Percentiles rank a stretch among this genome's conserved stretches.
These are phyloP conservation scores for Leccinum uliginosum DNA, from an alignment of 768 basidiomycete species.

Conservation along the genomic window DNA sequence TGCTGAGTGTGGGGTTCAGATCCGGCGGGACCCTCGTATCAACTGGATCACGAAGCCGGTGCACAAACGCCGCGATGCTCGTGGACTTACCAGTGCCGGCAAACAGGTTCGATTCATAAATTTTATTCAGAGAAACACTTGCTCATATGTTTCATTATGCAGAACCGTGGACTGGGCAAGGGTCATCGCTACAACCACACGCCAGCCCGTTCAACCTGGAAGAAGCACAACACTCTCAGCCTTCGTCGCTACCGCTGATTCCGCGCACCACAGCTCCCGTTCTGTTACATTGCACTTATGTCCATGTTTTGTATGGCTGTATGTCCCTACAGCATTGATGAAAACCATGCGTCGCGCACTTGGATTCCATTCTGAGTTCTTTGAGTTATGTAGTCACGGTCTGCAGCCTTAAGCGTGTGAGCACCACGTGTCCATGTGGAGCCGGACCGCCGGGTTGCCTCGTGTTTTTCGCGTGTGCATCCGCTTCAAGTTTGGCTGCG, in stretches of 20 bases:
- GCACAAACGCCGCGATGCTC: slow-evolving; percentile 97
- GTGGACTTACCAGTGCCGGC: slow-evolving; percentile 94
- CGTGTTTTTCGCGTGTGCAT: slow-evolving; percentile 19
- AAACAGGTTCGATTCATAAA: slow-evolving; percentile 66
- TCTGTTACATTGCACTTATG: slow-evolving; percentile 14
- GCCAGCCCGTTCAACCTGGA: slow-evolving; percentile 89
- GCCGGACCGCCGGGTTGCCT: slow-evolving; percentile 4
- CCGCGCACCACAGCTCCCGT: neutral
- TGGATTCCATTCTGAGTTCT: neutral
- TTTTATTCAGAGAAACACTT: neutral
- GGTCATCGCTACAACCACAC: slow-evolving; percentile 93
- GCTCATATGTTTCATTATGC: slow-evolving; percentile 3
- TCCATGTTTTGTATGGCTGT: slow-evolving; percentile 29
- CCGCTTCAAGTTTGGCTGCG: slow-evolving; percentile 11
- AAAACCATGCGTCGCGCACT: slow-evolving; percentile 10
- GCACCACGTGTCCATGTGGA: neutral
- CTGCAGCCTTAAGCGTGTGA: neutral
- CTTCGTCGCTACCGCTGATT: slow-evolving; percentile 80
- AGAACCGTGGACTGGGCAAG: slow-evolving; percentile 98
- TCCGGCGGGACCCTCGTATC: slow-evolving; percentile 94
- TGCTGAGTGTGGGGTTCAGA: slow-evolving; percentile 38
- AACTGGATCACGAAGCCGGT: slow-evolving; percentile 99
- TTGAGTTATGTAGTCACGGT: neutral
- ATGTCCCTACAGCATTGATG: slow-evolving; percentile 11
- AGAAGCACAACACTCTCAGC: slow-evolving; percentile 96